Percentiles rank a stretch among this genome's conserved stretches.
These are phyloP conservation scores for Apiospora saccharicola DNA, from an alignment of 2,329 filamentous ascomycete species.

Conservation along the genomic window DNA sequence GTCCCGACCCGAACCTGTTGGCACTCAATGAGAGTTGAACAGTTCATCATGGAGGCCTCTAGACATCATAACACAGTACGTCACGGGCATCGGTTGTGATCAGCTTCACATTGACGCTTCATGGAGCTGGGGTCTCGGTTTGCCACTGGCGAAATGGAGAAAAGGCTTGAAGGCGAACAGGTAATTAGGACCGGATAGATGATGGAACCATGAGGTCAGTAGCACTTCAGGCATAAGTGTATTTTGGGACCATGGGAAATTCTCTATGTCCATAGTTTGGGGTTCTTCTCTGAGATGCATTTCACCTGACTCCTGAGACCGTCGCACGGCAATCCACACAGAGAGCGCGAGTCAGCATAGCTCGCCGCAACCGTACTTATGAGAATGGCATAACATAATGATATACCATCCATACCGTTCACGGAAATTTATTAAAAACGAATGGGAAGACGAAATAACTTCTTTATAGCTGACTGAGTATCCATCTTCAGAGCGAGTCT, in stretches of 20 bases:
- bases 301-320: background rate
- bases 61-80: background rate
- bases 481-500: no score
- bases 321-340: background rate
- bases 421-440: no score
- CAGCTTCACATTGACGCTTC: background rate
- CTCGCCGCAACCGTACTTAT: background rate
- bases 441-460: no score
- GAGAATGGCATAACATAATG: background rate
- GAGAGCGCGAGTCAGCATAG: background rate
- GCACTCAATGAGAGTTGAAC: slow-evolving; percentile 46
- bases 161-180: background rate
- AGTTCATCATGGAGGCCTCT: background rate
- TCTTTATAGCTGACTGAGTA: no score
- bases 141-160: background rate
- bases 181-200: no score
- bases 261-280: background rate
- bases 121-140: background rate
- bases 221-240: background rate
- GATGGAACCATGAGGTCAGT: background rate
- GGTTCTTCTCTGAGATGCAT: background rate
- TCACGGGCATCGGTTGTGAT: background rate
- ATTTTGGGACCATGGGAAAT: background rate
- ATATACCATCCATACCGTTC: background rate
- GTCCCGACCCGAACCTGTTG: slow-evolving; percentile 84